phyloP scores from a whole-genome alignment of 495 filamentous ascomycete genomes.

The Aspergillus affinis region DNA sequence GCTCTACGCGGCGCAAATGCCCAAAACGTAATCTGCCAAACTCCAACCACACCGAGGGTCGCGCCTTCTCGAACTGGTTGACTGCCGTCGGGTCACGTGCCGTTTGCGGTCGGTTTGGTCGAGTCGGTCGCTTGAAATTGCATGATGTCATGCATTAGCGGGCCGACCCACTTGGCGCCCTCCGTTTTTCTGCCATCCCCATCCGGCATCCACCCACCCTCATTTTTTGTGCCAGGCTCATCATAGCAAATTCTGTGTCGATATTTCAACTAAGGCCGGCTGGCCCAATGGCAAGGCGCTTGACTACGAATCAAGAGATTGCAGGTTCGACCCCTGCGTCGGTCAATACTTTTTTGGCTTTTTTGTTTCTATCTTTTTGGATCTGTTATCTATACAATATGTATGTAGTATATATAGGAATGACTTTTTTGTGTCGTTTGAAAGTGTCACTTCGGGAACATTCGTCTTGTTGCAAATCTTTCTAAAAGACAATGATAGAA shows the following conservation, averaged over 20 bases:
- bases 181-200: not conserved
- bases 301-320: slow-evolving; percentile 70
- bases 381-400: too few species aligned
- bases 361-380: not conserved
- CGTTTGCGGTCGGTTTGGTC: not conserved
- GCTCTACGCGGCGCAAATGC: not conserved
- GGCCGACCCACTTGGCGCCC: not conserved
- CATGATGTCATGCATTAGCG: not conserved
- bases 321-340: slow-evolving; percentile 45
- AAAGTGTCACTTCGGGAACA: too few species aligned
- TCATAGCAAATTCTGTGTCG: not conserved
- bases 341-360: slow-evolving; percentile 22
- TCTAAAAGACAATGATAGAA: too few species aligned
- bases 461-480: too few species aligned
- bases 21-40: not conserved
- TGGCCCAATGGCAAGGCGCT: slow-evolving; percentile 71
- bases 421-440: too few species aligned
- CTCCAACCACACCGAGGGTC: not conserved
- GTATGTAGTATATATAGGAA: too few species aligned
- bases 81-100: not conserved
- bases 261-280: slow-evolving; percentile 26
- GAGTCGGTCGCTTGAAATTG: not conserved
- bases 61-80: not conserved
- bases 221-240: not conserved
- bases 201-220: not conserved